A percentile compares a stretch with the other conserved stretches of the same genome.
Conservation (phyloP, 1,284 basidiomycete genomes). For the Ganoderma boninense region DNA sequence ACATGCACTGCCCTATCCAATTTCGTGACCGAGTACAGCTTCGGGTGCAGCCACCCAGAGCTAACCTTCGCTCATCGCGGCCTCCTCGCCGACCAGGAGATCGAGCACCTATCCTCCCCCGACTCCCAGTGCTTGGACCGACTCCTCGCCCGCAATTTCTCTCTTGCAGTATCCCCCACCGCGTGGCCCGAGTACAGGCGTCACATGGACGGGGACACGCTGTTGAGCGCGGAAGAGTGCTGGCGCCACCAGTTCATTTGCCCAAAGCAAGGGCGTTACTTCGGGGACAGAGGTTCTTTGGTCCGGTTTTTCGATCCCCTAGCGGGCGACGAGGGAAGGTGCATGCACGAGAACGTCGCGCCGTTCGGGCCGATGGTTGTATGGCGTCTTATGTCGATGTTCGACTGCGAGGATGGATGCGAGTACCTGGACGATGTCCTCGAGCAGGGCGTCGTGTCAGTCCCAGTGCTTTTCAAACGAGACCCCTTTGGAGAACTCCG, state of each 20-base stretch:
- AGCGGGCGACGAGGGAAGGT: neutral
- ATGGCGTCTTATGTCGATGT: neutral
- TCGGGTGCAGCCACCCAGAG: neutral
- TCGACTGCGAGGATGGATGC: neutral
- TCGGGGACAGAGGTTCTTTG: neutral
- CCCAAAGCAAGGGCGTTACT: neutral
- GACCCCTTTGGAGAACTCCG: neutral
- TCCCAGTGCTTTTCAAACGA: neutral
- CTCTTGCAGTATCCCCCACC: neutral
- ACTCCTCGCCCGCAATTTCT: neutral
- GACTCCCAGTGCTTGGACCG: too few relatives aligned
- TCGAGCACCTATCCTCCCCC: neutral
- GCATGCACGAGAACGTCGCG: neutral
- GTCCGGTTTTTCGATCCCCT: neutral
- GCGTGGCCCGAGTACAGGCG: neutral
- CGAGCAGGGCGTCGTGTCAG: neutral
- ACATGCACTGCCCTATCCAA: neutral
- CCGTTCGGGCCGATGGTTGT: neutral
- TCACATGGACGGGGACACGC: too few relatives aligned
- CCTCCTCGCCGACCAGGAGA: neutral
- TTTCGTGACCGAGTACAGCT: neutral
- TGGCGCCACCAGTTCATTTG: neutral
- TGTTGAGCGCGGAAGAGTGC: neutral
- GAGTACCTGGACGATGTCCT: neutral
- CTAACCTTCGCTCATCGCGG: neutral